Conservation (phyloP, 164 flowering plant genomes). For the Tetrastigma voinierianum region DNA sequence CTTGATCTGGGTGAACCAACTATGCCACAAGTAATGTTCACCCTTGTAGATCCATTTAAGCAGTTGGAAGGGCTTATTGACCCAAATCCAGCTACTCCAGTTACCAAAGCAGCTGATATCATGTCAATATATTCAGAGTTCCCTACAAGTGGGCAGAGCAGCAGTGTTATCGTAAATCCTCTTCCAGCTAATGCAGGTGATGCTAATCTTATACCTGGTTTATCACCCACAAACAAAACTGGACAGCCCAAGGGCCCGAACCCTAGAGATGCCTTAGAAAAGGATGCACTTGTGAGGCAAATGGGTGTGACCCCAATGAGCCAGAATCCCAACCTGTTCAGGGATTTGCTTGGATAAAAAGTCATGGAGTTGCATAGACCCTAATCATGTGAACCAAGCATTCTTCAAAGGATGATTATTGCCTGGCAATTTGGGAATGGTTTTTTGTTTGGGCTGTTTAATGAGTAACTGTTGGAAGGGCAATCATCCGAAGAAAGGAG, state of each 20-base stretch:
- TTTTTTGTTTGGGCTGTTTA: no score
- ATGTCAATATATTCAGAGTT: slow-evolving; percentile 48
- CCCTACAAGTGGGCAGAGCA: slow-evolving; percentile 28
- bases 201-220: slow-evolving; percentile 26
- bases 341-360: slow-evolving; percentile 79
- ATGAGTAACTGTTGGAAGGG: no score
- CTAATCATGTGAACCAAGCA: not conserved
- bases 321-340: slow-evolving; percentile 88
- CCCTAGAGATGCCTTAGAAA: slow-evolving; percentile 61
- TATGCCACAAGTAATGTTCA: slow-evolving; percentile 19
- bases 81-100: slow-evolving; percentile 25
- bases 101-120: slow-evolving; percentile 43
- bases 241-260: slow-evolving; percentile 67
- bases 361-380: not conserved
- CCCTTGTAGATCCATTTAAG: slow-evolving; percentile 71
- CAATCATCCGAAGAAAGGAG: no score
- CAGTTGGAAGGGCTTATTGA: slow-evolving; percentile 89
- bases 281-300: slow-evolving; percentile 90
- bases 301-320: slow-evolving; percentile 89
- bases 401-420: not conserved
- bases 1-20: slow-evolving; percentile 80
- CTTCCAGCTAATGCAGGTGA: slow-evolving; percentile 16
- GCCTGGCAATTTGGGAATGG: not conserved
- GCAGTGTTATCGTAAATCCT: slow-evolving; percentile 10
- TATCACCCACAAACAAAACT: slow-evolving; percentile 20